Evolutionary conservation across 495 filamentous ascomycete species (phyloP).

Genomic region (Penicillium alfredii): DNA sequence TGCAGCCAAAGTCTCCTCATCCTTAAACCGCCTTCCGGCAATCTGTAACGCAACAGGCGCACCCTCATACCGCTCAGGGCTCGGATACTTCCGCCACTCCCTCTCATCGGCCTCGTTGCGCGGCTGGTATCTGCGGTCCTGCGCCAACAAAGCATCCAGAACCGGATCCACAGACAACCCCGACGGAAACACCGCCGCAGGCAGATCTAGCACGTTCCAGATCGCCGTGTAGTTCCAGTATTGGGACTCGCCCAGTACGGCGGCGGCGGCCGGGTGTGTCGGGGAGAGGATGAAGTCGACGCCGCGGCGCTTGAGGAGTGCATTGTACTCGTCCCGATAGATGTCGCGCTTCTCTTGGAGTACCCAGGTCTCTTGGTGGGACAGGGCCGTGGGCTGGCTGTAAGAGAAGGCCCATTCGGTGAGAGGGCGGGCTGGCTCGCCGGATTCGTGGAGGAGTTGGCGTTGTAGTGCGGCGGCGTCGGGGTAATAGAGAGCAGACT

Average conservation of each 20-base stretch:
- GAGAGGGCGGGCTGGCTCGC: conserved; percentile 53
- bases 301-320: conserved; percentile 50
- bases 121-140: conserved; percentile 25
- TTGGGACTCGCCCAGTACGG: conserved; percentile 51
- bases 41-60: conserved; percentile 51
- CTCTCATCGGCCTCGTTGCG: conserved; percentile 29
- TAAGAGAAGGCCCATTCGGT: conserved; percentile 53
- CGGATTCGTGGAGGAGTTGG: conserved; percentile 40
- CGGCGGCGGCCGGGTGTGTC: conserved; percentile 52
- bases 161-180: conserved; percentile 41
- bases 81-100: conserved; percentile 36
- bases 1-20: conserved; percentile 38
- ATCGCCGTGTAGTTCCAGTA: conserved; percentile 69
- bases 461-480: conserved; percentile 46
- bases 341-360: conserved; percentile 46
- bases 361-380: conserved; percentile 38
- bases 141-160: conserved; percentile 20
- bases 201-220: conserved; percentile 72
- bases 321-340: conserved; percentile 54
- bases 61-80: conserved; percentile 29
- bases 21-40: conserved; percentile 39
- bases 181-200: conserved; percentile 51
- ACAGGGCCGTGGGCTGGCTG: conserved; percentile 36
- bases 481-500: conserved; percentile 50
- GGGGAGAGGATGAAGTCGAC: conserved; percentile 71